phyloP scores from a whole-genome alignment of 768 basidiomycete genomes.

The Mycena venus region DNA sequence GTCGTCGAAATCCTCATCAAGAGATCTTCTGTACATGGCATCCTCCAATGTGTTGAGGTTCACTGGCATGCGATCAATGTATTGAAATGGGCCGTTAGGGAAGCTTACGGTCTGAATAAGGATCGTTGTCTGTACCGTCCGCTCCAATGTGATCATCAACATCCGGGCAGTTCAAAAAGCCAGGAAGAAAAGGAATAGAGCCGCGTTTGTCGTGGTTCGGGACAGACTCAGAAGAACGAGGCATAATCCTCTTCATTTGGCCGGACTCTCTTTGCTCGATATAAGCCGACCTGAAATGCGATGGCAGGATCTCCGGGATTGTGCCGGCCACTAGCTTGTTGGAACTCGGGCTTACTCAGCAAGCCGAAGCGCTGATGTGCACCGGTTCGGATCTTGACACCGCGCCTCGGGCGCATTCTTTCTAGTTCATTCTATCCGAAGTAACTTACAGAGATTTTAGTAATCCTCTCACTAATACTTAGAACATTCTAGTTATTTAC shows the following conservation, averaged over 20 bases:
- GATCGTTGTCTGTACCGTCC: slow-evolving; percentile 12
- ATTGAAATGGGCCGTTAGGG: background rate
- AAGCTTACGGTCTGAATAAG: slow-evolving; percentile 11
- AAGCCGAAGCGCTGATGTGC: no score
- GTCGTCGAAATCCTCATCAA: background rate
- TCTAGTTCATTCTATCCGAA: no score
- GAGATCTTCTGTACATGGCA: background rate
- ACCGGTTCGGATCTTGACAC: no score
- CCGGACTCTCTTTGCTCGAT: slow-evolving; percentile 1
- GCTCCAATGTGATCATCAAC: background rate
- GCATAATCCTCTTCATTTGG: background rate
- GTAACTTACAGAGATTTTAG: no score
- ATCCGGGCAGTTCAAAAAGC: slow-evolving; percentile 17
- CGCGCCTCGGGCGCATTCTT: no score
- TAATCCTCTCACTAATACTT: no score
- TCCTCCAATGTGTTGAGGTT: background rate
- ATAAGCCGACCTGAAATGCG: slow-evolving; percentile 7
- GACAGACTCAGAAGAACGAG: background rate
- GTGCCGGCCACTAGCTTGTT: slow-evolving; percentile 1
- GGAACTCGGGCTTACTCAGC: no score
- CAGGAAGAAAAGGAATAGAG: slow-evolving; percentile 15
- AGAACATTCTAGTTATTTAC: no score
- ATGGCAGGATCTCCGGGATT: background rate
- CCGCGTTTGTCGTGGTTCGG: background rate
- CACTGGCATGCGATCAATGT: background rate